Evolutionary conservation across 768 basidiomycete species (phyloP).

Genomic region (Lentinus tigrinus): DNA sequence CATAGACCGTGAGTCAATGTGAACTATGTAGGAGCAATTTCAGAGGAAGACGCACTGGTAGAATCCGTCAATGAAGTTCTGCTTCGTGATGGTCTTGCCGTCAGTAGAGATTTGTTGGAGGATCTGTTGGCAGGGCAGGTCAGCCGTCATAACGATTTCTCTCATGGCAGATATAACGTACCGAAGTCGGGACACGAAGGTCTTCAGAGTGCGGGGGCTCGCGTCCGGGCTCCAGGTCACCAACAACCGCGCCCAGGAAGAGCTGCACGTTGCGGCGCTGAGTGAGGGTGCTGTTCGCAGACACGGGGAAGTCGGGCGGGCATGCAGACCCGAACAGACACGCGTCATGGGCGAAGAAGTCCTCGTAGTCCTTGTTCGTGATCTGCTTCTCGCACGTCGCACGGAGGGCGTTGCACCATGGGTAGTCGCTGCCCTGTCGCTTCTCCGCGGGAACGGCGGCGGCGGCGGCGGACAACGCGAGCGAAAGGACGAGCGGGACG

Average conservation of each 20-base stretch:
- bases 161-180: not conserved
- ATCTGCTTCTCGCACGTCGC: not conserved
- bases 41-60: not conserved
- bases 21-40: not conserved
- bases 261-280: not conserved
- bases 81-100: not conserved
- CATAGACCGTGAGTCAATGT: not conserved
- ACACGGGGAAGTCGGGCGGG: not conserved
- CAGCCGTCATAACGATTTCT: not conserved
- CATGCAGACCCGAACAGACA: not conserved
- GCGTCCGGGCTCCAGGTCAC: not conserved
- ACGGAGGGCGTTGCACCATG: not conserved
- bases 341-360: not conserved
- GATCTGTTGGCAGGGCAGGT: not conserved
- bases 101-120: not conserved
- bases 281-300: not conserved
- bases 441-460: too few species aligned
- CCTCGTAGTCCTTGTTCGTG: not conserved
- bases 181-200: not conserved
- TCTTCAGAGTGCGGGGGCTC: not conserved
- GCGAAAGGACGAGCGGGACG: too few species aligned
- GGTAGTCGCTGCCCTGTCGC: too few species aligned
- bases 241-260: not conserved
- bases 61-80: not conserved
- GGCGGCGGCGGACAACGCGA: too few species aligned